phyloP scores from a whole-genome alignment of 2,329 filamentous ascomycete species.

The Chalaropsis thielavioides region DNA sequence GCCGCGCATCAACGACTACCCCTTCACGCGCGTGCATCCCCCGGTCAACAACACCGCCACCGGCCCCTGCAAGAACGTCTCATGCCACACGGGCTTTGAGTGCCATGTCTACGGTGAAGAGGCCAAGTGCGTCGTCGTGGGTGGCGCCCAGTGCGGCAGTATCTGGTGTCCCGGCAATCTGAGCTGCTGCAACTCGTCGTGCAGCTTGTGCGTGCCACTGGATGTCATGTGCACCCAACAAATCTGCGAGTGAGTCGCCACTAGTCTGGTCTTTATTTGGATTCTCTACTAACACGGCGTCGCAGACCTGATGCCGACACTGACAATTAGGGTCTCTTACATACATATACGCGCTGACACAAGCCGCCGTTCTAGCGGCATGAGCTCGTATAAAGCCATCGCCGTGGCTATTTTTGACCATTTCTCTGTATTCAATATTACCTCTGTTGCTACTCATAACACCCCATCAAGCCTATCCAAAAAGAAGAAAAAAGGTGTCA shows the following conservation, averaged over 20 bases:
- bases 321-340: not conserved
- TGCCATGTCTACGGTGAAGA: constrained; percentile 13
- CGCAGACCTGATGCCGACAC: not conserved
- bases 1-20: constrained; percentile 14
- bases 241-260: constrained; percentile 1
- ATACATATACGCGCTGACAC: not conserved
- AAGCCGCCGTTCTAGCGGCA: not conserved
- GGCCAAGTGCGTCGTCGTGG: constrained; percentile 11
- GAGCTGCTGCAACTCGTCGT: constrained; percentile 13
- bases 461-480: too few relatives aligned
- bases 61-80: constrained; percentile 10
- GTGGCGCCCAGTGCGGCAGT: constrained; percentile 13
- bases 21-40: constrained; percentile 6
- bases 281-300: not conserved
- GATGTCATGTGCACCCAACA: not conserved
- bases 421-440: not conserved
- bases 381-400: not conserved
- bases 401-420: not conserved
- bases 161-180: constrained; percentile 15
- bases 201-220: constrained; percentile 14
- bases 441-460: not conserved
- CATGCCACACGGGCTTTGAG: constrained; percentile 16
- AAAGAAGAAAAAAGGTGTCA: too few relatives aligned
- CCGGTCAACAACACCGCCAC: constrained; percentile 15
- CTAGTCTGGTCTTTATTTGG: not conserved